Evolutionary conservation across 1,139 yeast genomes (phyloP).

Genomic region (Meyerozyma carpophila): DNA sequence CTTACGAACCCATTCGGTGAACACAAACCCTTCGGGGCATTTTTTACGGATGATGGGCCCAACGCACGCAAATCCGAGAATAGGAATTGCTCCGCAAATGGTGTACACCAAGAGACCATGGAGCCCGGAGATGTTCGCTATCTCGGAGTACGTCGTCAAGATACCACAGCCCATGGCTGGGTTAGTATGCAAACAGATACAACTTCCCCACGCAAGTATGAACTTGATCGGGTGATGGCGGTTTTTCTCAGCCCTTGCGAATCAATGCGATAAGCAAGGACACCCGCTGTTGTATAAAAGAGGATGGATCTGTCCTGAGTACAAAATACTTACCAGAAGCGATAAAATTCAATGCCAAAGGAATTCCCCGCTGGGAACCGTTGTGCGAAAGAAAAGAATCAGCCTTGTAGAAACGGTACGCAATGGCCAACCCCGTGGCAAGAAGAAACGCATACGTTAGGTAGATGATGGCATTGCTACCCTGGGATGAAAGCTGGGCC

Average conservation of each 20-base stretch:
- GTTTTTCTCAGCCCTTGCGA: constrained; percentile 60
- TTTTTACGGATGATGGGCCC: constrained; percentile 77
- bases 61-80: constrained; percentile 69
- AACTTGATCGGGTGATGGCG: constrained; percentile 86
- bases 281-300: constrained; percentile 45
- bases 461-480: constrained; percentile 71
- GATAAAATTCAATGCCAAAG: constrained; percentile 76
- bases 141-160: constrained; percentile 77
- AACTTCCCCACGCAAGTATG: constrained; percentile 82
- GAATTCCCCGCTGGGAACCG: constrained; percentile 76
- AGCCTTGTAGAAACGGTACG: constrained; percentile 44
- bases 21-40: constrained; percentile 87
- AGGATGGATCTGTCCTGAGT: constrained; percentile 2
- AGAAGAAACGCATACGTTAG: constrained; percentile 65
- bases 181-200: constrained; percentile 9
- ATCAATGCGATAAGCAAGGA: constrained; percentile 14
- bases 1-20: constrained; percentile 91
- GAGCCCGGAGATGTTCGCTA: constrained; percentile 80
- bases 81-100: constrained; percentile 77
- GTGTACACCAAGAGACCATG: constrained; percentile 86
- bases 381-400: constrained; percentile 66
- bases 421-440: constrained; percentile 53
- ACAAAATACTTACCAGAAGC: constrained; percentile 69
- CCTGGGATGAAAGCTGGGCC: constrained; percentile 34
- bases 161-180: constrained; percentile 90